Conservation (phyloP, 495 filamentous ascomycete genomes). For the Aspergillus ostianus region DNA sequence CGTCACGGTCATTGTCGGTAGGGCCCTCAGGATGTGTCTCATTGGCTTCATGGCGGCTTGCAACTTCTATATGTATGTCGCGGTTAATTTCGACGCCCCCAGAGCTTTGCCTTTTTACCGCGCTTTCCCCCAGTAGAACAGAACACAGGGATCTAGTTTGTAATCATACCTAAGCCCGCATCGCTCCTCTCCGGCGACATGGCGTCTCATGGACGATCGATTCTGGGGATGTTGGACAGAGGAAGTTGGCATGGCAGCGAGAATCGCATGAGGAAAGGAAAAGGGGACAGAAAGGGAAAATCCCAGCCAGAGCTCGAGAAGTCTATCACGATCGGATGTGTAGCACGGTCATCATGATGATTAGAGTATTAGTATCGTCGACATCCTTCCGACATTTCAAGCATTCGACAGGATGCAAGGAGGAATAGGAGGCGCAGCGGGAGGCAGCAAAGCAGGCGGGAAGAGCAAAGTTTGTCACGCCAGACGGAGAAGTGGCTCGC, state of each 20-base stretch:
- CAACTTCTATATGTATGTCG: conserved; percentile 12
- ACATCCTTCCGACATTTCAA: no score
- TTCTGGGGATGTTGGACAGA: conserved; percentile 16
- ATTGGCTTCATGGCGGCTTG: conserved; percentile 19
- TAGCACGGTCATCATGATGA: no score
- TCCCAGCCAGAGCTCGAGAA: background rate
- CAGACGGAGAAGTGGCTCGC: background rate
- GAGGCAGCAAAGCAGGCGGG: background rate
- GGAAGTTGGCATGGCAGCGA: conserved; percentile 20
- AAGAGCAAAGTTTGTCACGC: no score
- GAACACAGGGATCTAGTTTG: background rate
- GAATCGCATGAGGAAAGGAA: conserved; percentile 3
- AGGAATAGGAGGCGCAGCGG: background rate
- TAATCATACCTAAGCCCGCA: conserved; percentile 23
- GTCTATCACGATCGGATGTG: no score
- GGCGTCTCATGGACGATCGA: conserved; percentile 24
- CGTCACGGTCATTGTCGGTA: conserved; percentile 23
- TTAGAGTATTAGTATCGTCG: no score
- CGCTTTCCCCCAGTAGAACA: background rate
- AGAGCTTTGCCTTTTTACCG: background rate
- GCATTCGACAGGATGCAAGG: background rate
- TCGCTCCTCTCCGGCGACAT: conserved; percentile 37
- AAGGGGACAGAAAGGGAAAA: conserved; percentile 14
- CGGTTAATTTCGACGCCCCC: conserved; percentile 1
- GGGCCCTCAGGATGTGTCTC: conserved; percentile 11